Conservation (phyloP, 1,139 yeast genomes). For the Hanseniaspora uvarum region DNA sequence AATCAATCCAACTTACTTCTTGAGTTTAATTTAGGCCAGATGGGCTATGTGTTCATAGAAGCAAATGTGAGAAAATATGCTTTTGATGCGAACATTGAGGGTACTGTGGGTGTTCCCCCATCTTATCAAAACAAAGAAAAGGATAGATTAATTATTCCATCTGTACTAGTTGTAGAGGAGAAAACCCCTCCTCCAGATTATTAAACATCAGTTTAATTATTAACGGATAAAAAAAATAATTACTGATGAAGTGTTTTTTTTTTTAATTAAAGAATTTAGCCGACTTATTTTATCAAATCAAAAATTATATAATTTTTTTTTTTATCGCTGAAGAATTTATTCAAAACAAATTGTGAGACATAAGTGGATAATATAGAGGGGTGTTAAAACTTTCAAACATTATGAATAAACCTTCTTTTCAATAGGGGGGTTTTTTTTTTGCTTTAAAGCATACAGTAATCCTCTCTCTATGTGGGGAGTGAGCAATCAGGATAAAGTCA, state of each 20-base stretch:
- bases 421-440: too few relatives aligned
- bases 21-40: slow-evolving; percentile 78
- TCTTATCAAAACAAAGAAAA: slow-evolving; percentile 44
- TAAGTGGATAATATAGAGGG: too few relatives aligned
- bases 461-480: too few relatives aligned
- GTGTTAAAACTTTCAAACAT: too few relatives aligned
- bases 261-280: too few relatives aligned
- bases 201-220: not conserved
- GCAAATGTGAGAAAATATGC: slow-evolving; percentile 87
- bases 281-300: not conserved
- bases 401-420: too few relatives aligned
- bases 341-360: too few relatives aligned
- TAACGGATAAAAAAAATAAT: not conserved
- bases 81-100: slow-evolving; percentile 59
- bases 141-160: slow-evolving; percentile 2
- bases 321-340: too few relatives aligned
- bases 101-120: slow-evolving; percentile 68
- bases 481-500: too few relatives aligned
- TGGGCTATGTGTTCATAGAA: slow-evolving; percentile 88
- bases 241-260: too few relatives aligned
- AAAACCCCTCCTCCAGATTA: slow-evolving; percentile 9
- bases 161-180: not conserved
- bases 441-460: too few relatives aligned
- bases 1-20: slow-evolving; percentile 38
- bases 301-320: too few relatives aligned